Conservation (phyloP, 2,329 filamentous ascomycete species). For the Cladophialophora carrionii region DNA sequence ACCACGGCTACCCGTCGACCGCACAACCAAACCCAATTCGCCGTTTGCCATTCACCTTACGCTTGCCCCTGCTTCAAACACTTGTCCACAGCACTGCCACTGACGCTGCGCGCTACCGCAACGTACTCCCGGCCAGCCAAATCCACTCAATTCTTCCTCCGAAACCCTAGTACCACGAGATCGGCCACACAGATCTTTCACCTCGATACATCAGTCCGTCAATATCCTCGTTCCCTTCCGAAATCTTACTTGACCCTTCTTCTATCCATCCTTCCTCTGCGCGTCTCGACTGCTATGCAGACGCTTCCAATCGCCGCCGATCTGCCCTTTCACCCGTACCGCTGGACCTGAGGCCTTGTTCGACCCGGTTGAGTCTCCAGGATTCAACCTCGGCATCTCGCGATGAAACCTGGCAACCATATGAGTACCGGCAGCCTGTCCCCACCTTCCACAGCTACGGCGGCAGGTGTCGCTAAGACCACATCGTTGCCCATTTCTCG, state of each 20-base stretch:
- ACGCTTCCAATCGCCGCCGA: background rate
- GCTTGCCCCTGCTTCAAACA: slow-evolving; percentile 1
- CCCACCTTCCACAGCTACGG: slow-evolving; percentile 19
- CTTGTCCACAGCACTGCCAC: slow-evolving; percentile 10
- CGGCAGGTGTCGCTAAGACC: slow-evolving; percentile 20
- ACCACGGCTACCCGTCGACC: background rate
- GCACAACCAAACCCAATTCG: background rate
- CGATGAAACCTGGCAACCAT: slow-evolving; percentile 21
- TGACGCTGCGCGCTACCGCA: slow-evolving; percentile 13
- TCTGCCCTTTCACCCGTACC: background rate
- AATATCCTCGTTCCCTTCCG: slow-evolving; percentile 16
- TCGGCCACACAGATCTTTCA: slow-evolving; percentile 21
- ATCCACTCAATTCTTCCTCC: slow-evolving; percentile 15
- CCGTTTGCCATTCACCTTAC: background rate
- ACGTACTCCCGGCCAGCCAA: slow-evolving; percentile 5
- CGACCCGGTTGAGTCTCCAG: background rate
- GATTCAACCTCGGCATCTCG: slow-evolving; percentile 17
- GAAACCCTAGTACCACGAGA: slow-evolving; percentile 22
- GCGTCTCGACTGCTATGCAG: background rate
- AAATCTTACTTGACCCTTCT: slow-evolving; percentile 19
- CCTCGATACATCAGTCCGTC: slow-evolving; percentile 26
- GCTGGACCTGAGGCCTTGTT: background rate
- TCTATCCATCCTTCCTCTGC: background rate
- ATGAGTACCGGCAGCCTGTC: slow-evolving; percentile 15
- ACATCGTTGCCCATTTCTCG: slow-evolving; percentile 21